Conservation (phyloP, 352 stramenopile genomes). For the Globisporangium acanthophoron region DNA sequence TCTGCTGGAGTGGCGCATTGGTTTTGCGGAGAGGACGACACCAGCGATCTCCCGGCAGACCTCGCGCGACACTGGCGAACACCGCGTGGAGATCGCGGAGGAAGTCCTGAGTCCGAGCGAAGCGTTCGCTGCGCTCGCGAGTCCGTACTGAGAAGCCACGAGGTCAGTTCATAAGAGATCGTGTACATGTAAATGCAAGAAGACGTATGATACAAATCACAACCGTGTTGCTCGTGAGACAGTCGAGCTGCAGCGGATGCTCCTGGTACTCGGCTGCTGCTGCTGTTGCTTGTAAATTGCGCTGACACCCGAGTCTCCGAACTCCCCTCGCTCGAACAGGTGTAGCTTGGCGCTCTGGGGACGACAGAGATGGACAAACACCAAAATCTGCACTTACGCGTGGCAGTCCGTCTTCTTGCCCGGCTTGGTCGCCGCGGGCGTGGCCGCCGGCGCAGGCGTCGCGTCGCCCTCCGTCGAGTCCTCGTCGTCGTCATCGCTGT, state of each 20-base stretch:
- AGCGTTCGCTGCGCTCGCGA: neutral
- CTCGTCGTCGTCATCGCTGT: neutral
- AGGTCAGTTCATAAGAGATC: neutral
- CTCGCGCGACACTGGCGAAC: neutral
- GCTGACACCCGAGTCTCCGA: neutral
- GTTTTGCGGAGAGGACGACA: neutral
- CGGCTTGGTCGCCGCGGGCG: neutral
- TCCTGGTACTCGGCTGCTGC: neutral
- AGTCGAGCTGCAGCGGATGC: neutral
- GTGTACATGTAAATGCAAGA: neutral
- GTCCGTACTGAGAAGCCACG: neutral
- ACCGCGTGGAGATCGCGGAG: neutral
- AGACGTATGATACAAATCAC: constrained; percentile 1
- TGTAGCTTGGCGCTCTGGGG: neutral
- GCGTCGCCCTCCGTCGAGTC: neutral
- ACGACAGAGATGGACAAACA: constrained; percentile 1
- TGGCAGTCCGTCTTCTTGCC: constrained; percentile 9
- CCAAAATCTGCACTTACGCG: constrained; percentile 7
- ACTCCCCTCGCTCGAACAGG: neutral
- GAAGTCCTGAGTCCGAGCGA: neutral
- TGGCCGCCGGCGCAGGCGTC: neutral
- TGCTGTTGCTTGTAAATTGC: neutral
- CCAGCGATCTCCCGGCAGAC: neutral
- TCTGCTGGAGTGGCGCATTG: constrained; percentile 3
- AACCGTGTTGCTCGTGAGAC: neutral